These are phyloP conservation scores for Mycena sanguinolenta DNA, from an alignment of 768 basidiomycete species.

Conservation along the genomic window DNA sequence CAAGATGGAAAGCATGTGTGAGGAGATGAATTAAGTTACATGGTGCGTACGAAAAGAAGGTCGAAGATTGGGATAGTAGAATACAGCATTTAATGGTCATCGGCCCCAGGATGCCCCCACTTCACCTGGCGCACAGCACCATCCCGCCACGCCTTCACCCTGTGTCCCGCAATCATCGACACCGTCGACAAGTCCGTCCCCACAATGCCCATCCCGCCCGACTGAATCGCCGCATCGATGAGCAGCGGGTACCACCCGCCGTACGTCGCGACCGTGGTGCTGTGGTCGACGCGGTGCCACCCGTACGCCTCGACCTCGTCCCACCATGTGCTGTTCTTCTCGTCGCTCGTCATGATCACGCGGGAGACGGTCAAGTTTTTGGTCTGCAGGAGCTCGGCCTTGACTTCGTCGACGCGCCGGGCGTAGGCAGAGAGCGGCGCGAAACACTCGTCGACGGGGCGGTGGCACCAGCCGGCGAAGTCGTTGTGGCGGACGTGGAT, in stretches of 20 bases:
- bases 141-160: constrained; percentile 60
- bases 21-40: no score
- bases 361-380: constrained; percentile 38
- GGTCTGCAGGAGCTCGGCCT: constrained; percentile 39
- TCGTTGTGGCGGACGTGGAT: constrained; percentile 54
- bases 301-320: constrained; percentile 42
- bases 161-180: constrained; percentile 57
- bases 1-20: no score
- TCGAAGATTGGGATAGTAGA: not conserved
- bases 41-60: not conserved
- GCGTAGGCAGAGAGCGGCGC: constrained; percentile 45
- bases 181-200: constrained; percentile 65
- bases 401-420: constrained; percentile 47
- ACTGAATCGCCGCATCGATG: constrained; percentile 63
- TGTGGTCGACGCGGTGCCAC: constrained; percentile 41
- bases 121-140: constrained; percentile 51
- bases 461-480: constrained; percentile 48
- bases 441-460: constrained; percentile 45
- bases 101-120: constrained; percentile 56
- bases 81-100: constrained; percentile 37
- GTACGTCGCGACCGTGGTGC: constrained; percentile 27
- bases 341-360: constrained; percentile 57
- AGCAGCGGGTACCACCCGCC: constrained; percentile 58
- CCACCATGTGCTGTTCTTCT: constrained; percentile 50
- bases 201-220: constrained; percentile 59